Percentiles rank a stretch among this genome's conserved stretches.
Evolutionary conservation across 768 basidiomycete genomes (phyloP).

Genomic region (Chalciporus chontae): DNA sequence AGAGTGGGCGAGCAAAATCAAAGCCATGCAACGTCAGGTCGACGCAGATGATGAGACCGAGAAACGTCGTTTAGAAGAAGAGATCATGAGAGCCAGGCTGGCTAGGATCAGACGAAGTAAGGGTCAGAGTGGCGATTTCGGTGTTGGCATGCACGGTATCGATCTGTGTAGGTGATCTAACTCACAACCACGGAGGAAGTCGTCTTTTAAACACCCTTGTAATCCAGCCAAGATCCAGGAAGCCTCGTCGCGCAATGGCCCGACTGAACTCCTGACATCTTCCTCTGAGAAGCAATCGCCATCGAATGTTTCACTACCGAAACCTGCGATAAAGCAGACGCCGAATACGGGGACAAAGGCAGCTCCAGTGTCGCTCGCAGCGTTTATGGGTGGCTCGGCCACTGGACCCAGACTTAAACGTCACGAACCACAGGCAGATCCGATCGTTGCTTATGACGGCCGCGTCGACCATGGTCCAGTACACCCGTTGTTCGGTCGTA

Average conservation of each 20-base stretch:
- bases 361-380: slow-evolving; percentile 67
- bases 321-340: slow-evolving; percentile 11
- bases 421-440: slow-evolving; percentile 70
- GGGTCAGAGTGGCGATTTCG: slow-evolving; percentile 35
- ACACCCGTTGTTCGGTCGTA: slow-evolving; percentile 75
- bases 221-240: slow-evolving; percentile 25
- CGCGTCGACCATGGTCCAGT: slow-evolving; percentile 47
- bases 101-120: slow-evolving; percentile 40
- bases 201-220: neutral
- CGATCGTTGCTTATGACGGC: slow-evolving; percentile 64
- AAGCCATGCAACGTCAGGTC: slow-evolving; percentile 74
- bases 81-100: slow-evolving; percentile 48
- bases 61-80: slow-evolving; percentile 59
- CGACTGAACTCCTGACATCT: slow-evolving; percentile 9
- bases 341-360: slow-evolving; percentile 24
- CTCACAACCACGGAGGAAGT: neutral
- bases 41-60: slow-evolving; percentile 81
- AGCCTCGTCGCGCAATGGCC: slow-evolving; percentile 1
- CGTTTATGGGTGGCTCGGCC: slow-evolving; percentile 78
- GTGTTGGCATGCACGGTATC: slow-evolving; percentile 36
- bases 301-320: slow-evolving; percentile 6
- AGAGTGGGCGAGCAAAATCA: slow-evolving; percentile 81
- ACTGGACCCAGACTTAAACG: slow-evolving; percentile 70
- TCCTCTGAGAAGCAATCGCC: slow-evolving; percentile 4
- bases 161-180: slow-evolving; percentile 30